Base-by-base conservation (phyloP, 495 filamentous ascomycete species). In the Aspergillus incahuasiensis region DNA sequence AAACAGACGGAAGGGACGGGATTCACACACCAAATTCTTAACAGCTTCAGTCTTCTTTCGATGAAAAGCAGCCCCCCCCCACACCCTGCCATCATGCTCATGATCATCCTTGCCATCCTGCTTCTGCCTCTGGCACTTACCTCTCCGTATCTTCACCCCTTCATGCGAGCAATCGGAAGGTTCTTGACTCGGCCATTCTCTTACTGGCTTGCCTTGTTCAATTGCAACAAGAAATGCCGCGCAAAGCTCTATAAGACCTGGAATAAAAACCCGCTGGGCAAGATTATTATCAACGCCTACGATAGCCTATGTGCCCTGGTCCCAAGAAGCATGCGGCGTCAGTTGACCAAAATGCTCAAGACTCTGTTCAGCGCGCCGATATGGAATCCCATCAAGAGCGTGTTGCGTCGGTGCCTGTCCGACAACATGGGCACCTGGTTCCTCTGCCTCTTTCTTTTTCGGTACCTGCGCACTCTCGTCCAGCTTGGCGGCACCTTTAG, bases 381-480 rank as follows among this genome's bases (percentile, higher is more conserved):
- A 28, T 3, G 25, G 25, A 8, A 13, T 1, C 41, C 34, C 13
- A 21, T 5, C 19, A 44, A 44, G n/a, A n/a, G n/a, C 21, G 5
- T 22, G 11, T 16, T 8, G 19, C 19, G 12, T 22, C 4, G 13
- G 20, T 5, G 6, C 13, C 6, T 12, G 2, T 44, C 41, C 18
- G 45, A 56, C 18, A n/a, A 8, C 13, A 49, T 32, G 16, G 18
- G 44, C 1, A 16, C 25, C 3, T 11, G 34, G 7, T 61, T 64
- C 28, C 6, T 49, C 6, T 53, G 20, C 25, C 48, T 65, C 4
- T 62, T 65, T 19, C 22, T 50, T 18, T 65, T 62, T 63, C 70
- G 78, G 0, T 82, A 80, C 51, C 32, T 76, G 8, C 79, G 79
- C 28, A 62, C 81, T 25, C 38, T 78, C 40, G 66, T 77, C 47